Evolutionary conservation across 1,139 yeast species (phyloP).

Genomic region (Pichia sp.): DNA sequence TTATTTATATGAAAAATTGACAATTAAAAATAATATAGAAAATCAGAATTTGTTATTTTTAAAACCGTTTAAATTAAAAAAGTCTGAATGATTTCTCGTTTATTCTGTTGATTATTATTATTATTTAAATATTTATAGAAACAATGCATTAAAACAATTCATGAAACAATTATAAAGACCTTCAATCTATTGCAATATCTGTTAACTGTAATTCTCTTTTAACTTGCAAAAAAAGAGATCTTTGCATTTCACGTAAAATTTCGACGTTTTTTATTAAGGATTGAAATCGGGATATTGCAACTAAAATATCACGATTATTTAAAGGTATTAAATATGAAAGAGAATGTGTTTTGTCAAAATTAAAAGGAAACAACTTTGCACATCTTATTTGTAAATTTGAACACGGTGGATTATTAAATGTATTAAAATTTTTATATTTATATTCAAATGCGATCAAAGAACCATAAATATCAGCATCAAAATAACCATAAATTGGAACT

Average conservation of each 20-base stretch:
- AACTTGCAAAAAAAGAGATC: slow-evolving; percentile 8
- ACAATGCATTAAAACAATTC: not conserved
- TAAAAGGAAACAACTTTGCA: slow-evolving; percentile 4
- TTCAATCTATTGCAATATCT: slow-evolving; percentile 3
- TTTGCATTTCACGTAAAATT: slow-evolving; percentile 3
- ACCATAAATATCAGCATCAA: slow-evolving; percentile 69
- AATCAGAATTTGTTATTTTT: not conserved
- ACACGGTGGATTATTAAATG: slow-evolving; percentile 1
- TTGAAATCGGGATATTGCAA: slow-evolving; percentile 3
- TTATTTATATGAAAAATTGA: not conserved
- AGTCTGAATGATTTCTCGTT: not conserved
- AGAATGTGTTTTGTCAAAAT: not conserved
- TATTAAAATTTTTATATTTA: slow-evolving; percentile 5
- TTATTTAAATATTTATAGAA: not conserved
- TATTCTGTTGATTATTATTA: too few relatives aligned
- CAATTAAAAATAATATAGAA: not conserved
- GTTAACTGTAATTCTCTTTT: slow-evolving; percentile 10
- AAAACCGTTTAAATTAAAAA: not conserved
- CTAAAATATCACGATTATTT: not conserved
- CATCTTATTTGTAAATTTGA: slow-evolving; percentile 4
- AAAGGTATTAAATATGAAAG: not conserved
- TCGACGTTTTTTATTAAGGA: not conserved
- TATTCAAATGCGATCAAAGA: slow-evolving; percentile 48
- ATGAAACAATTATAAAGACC: too few relatives aligned
- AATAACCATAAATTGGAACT: slow-evolving; percentile 42